Conservation (phyloP, 225 moss, liverwort and hornwort species). For the Anthoceros angustus region DNA sequence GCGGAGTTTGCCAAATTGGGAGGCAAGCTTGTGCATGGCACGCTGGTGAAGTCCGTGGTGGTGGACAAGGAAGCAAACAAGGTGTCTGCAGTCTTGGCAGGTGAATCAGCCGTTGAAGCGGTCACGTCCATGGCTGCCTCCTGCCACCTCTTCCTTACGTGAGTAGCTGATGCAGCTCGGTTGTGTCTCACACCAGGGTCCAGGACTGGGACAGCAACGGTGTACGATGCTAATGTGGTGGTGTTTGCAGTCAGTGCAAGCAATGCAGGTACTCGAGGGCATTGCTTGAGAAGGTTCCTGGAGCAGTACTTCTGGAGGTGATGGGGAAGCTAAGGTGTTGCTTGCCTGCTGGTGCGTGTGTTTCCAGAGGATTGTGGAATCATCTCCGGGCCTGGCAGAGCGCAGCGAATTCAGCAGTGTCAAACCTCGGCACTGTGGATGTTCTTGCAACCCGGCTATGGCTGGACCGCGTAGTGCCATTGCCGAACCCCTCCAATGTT, state of each 20-base stretch:
- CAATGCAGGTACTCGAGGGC: conserved; percentile 33
- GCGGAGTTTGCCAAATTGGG: conserved; percentile 29
- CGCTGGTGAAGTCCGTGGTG: conserved; percentile 23
- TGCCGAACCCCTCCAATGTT: conserved; percentile 48
- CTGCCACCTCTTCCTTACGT: too few relatives aligned
- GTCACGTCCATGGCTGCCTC: too few relatives aligned
- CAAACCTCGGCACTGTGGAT: conserved; percentile 40
- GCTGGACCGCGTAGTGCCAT: conserved; percentile 32
- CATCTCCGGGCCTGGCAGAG: conserved; percentile 32
- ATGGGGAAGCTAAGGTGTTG: background rate
- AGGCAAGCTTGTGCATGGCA: conserved; percentile 21
- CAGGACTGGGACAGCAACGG: conserved; percentile 18
- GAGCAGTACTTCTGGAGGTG: too few relatives aligned
- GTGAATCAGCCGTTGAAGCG: conserved; percentile 11
- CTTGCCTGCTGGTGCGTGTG: background rate
- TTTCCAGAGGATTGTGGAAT: conserved; percentile 39
- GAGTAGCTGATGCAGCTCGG: too few relatives aligned
- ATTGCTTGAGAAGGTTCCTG: background rate
- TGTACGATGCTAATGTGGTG: conserved; percentile 6
- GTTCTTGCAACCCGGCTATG: conserved; percentile 44
- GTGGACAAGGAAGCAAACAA: conserved; percentile 30
- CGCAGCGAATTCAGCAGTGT: conserved; percentile 34
- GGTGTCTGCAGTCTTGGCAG: conserved; percentile 31
- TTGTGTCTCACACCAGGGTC: conserved; percentile 17
- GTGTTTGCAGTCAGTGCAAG: conserved; percentile 19